A percentile compares a stretch with the other conserved stretches of the same genome.
Conservation (phyloP, 2,329 filamentous ascomycete genomes). For the Fragosphaeria purpurea region DNA sequence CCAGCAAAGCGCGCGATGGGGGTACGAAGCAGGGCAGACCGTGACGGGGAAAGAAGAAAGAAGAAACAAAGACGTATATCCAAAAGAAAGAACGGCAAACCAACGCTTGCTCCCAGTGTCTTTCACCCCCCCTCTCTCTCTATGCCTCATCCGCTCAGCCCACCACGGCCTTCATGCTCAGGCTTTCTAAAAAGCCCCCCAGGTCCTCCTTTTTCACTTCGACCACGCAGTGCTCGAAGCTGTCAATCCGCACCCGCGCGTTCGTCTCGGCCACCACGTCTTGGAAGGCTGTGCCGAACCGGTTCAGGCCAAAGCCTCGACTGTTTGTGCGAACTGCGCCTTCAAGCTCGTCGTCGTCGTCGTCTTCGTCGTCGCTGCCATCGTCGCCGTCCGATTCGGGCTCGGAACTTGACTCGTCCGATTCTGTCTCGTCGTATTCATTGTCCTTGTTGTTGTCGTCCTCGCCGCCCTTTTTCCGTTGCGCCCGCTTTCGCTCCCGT, state of each 20-base stretch:
- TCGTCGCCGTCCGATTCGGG: slow-evolving; percentile 35
- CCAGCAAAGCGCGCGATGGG: too few relatives aligned
- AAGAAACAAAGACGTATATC: background rate
- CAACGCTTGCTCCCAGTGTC: background rate
- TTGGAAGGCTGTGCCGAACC: slow-evolving; percentile 91
- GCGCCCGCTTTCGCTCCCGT: slow-evolving; percentile 41
- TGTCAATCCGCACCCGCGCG: slow-evolving; percentile 82
- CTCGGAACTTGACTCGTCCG: slow-evolving; percentile 27
- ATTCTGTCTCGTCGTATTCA: slow-evolving; percentile 38
- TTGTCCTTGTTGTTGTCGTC: slow-evolving; percentile 11
- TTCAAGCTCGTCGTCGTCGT: slow-evolving; percentile 37
- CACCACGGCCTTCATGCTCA: slow-evolving; percentile 85
- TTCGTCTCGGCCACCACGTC: slow-evolving; percentile 89
- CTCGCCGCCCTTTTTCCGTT: background rate
- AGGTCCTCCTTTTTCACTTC: slow-evolving; percentile 97
- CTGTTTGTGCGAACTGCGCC: background rate
- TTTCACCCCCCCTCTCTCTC: background rate
- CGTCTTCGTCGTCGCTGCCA: slow-evolving; percentile 29
- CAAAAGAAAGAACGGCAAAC: background rate
- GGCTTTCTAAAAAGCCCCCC: slow-evolving; percentile 75
- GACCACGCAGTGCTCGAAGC: slow-evolving; percentile 94
- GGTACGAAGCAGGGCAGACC: too few relatives aligned
- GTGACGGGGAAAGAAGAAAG: background rate
- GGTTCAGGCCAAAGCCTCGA: slow-evolving; percentile 64
- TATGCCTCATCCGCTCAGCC: slow-evolving; percentile 29